A percentile compares a stretch with the other conserved stretches of the same genome.
These are phyloP conservation scores for Naegleria gruberi DNA, from an alignment of 208 protist genomes.

Conservation along the genomic window DNA sequence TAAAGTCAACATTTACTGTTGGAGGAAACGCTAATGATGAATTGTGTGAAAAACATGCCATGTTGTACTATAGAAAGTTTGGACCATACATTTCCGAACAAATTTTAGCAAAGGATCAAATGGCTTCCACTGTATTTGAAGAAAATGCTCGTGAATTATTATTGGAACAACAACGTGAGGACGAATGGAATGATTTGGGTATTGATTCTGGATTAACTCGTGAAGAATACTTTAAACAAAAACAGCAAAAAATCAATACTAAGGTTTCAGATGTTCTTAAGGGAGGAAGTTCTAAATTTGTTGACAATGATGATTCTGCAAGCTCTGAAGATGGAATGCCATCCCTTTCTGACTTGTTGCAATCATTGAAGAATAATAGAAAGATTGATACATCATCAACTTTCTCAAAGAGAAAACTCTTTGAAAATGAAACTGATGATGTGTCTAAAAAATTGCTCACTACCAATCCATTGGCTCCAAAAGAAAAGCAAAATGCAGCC, in stretches of 20 bases:
- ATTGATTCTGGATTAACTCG: slow-evolving; percentile 14
- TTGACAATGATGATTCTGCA: background rate
- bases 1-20: background rate
- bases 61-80: background rate
- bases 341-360: background rate
- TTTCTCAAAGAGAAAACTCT: background rate
- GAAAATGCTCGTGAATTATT: background rate
- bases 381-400: background rate
- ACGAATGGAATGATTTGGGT: slow-evolving; percentile 5
- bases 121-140: background rate
- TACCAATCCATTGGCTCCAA: background rate
- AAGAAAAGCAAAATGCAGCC: background rate
- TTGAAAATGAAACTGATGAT: background rate
- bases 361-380: background rate
- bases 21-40: background rate
- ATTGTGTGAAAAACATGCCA: background rate
- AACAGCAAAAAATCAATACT: background rate
- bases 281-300: background rate
- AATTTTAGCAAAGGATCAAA: background rate
- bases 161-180: background rate
- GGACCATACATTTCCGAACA: background rate
- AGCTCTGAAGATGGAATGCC: background rate
- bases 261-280: background rate
- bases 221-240: background rate
- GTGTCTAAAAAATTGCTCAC: background rate